phyloP scores from a whole-genome alignment of 1,139 yeast species.

The Zygosaccharomyces sapae region DNA sequence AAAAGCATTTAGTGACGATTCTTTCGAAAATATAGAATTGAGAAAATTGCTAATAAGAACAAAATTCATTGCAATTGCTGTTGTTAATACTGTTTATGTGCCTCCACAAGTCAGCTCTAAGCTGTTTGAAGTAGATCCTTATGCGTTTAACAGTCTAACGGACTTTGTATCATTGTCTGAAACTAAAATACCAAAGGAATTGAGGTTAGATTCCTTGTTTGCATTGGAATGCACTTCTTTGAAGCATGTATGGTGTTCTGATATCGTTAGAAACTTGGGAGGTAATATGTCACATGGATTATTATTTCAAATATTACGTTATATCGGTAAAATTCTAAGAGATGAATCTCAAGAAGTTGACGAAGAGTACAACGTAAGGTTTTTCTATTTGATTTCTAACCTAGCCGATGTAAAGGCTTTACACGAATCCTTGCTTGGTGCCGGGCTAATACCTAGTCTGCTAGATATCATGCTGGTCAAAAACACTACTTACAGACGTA shows the following conservation, averaged over 20 bases:
- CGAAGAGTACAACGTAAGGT: constrained; percentile 50
- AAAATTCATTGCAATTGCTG: constrained; percentile 66
- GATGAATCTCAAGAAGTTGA: constrained; percentile 37
- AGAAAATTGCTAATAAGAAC: constrained; percentile 59
- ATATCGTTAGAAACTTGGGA: constrained; percentile 72
- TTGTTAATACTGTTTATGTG: constrained; percentile 49
- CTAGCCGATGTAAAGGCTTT: constrained; percentile 53
- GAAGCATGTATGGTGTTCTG: constrained; percentile 70
- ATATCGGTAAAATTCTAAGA: constrained; percentile 47
- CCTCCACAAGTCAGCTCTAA: constrained; percentile 53
- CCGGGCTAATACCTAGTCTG: constrained; percentile 69
- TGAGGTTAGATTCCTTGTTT: constrained; percentile 58
- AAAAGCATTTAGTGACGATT: constrained; percentile 62
- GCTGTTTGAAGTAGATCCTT: constrained; percentile 72
- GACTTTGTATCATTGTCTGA: constrained; percentile 63
- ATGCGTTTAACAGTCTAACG: constrained; percentile 63
- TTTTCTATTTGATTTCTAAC: constrained; percentile 57
- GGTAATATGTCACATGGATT: constrained; percentile 88
- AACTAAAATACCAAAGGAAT: constrained; percentile 43
- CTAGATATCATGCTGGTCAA: constrained; percentile 56
- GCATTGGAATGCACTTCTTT: constrained; percentile 69
- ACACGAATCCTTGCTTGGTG: constrained; percentile 49
- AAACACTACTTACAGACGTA: constrained; percentile 48
- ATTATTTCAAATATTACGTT: constrained; percentile 66
- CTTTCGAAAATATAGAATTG: constrained; percentile 50